phyloP scores from a whole-genome alignment of 1,284 basidiomycete genomes.

The Stygiomarasmius scandens region DNA sequence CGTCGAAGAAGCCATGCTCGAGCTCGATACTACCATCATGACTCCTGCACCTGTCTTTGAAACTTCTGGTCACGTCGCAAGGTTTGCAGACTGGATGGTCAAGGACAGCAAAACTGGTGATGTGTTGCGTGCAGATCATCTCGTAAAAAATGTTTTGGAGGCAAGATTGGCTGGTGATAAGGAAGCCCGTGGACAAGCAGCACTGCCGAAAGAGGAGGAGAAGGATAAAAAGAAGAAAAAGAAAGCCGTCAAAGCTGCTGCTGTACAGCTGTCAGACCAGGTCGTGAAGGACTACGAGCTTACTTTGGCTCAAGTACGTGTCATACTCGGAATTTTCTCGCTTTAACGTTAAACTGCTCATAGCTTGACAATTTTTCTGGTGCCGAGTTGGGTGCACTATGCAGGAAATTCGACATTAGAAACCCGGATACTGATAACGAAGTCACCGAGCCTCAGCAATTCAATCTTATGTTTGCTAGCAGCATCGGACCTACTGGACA shows the following conservation, averaged over 20 bases:
- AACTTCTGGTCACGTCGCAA: constrained; percentile 96
- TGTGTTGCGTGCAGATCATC: constrained; percentile 96
- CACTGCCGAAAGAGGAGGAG: constrained; percentile 55
- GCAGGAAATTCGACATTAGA: constrained; percentile 80
- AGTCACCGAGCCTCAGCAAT: constrained; percentile 90
- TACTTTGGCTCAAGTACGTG: constrained; percentile 80
- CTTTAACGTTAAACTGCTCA: constrained; percentile 1
- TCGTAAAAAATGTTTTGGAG: constrained; percentile 93
- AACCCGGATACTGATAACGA: constrained; percentile 95
- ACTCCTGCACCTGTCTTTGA: constrained; percentile 95
- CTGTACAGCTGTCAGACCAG: constrained; percentile 79
- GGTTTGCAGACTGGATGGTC: constrained; percentile 99
- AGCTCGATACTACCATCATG: constrained; percentile 98
- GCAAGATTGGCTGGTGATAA: constrained; percentile 89
- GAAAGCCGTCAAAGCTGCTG: constrained; percentile 77
- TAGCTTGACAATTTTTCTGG: constrained; percentile 97
- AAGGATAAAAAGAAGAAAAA: constrained; percentile 81
- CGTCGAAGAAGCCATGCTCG: constrained; percentile 98
- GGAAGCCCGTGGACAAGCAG: constrained; percentile 82
- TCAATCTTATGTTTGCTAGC: constrained; percentile 99
- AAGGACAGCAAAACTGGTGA: constrained; percentile 95
- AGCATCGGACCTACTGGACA: constrained; percentile 98
- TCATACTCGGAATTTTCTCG: constrained; percentile 15
- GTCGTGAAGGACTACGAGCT: constrained; percentile 80
- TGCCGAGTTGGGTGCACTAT: constrained; percentile 86